Conservation (phyloP, 306 rosid species). For the Sophora flavescens region DNA sequence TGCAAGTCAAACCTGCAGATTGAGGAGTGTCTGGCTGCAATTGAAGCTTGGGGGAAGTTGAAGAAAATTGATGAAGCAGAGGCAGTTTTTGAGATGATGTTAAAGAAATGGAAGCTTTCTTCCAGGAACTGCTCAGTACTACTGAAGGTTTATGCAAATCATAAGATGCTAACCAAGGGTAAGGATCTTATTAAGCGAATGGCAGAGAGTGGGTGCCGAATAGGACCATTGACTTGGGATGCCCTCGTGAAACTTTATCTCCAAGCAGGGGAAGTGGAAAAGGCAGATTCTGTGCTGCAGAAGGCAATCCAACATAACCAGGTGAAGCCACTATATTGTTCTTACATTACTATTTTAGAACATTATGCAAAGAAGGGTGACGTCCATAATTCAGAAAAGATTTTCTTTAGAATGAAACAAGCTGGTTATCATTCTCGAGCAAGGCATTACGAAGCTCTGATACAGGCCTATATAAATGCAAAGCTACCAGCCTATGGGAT, state of each 20-base stretch:
- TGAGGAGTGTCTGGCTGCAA: conserved; percentile 68
- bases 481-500: conserved; percentile 82
- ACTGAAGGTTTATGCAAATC: conserved; percentile 69
- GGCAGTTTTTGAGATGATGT: conserved; percentile 64
- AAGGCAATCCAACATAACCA: conserved; percentile 62
- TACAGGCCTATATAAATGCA: conserved; percentile 75
- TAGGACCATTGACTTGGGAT: conserved; percentile 75
- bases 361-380: conserved; percentile 81
- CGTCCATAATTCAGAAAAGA: conserved; percentile 80
- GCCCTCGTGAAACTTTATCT: conserved; percentile 76
- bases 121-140: conserved; percentile 56
- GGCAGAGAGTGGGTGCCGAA: conserved; percentile 60
- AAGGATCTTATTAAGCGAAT: conserved; percentile 78
- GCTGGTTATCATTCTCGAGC: conserved; percentile 56
- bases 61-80: conserved; percentile 79
- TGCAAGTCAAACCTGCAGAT: conserved; percentile 60
- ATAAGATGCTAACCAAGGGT: conserved; percentile 74
- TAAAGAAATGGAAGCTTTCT: conserved; percentile 56
- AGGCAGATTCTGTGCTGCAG: conserved; percentile 77
- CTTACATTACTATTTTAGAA: conserved; percentile 62
- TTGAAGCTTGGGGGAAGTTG: conserved; percentile 87
- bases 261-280: conserved; percentile 79
- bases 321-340: conserved; percentile 60
- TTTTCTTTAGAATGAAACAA: conserved; percentile 67
- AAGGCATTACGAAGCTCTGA: conserved; percentile 62